phyloP scores from a whole-genome alignment of 805 yeast species.

The Cyberlindnera xylosilytica region DNA sequence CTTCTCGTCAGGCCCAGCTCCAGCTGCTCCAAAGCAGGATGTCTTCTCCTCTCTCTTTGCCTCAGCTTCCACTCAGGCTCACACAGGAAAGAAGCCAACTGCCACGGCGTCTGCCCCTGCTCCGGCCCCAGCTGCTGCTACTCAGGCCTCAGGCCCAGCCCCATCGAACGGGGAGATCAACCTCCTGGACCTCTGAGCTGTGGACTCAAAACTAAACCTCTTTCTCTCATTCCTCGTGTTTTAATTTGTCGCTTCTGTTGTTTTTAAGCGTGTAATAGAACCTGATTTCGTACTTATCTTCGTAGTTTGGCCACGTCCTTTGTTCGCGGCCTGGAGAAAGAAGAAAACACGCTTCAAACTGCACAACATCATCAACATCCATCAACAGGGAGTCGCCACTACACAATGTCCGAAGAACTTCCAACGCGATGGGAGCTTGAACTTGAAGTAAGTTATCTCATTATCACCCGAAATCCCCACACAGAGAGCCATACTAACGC shows the following conservation, averaged over 20 bases:
- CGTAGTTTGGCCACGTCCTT: no score
- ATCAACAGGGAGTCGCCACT: no score
- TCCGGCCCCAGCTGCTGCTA: conserved; percentile 6
- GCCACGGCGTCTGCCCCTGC: conserved; percentile 3
- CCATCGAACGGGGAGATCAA: conserved; percentile 19
- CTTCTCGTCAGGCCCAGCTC: conserved; percentile 34
- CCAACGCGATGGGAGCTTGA: conserved; percentile 89
- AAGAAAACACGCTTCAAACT: no score
- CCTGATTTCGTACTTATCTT: no score
- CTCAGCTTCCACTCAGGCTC: conserved; percentile 51
- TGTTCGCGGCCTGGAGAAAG: no score
- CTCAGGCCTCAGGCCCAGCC: conserved; percentile 5
- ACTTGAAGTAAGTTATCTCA: conserved; percentile 52
- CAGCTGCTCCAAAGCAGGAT: conserved; percentile 47
- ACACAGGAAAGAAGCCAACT: conserved; percentile 5
- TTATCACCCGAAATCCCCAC: not conserved
- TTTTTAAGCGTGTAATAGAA: no score
- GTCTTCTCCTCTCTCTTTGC: conserved; percentile 71
- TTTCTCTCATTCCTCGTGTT: no score
- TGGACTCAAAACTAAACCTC: not conserved
- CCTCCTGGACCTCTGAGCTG: conserved; percentile 14
- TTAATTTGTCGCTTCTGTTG: no score
- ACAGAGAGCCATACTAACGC: not conserved
- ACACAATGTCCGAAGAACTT: conserved; percentile 30
- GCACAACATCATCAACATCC: no score